A percentile compares a stretch with the other conserved stretches of the same genome.
These are phyloP conservation scores for Chaetomiaceae sp. DNA, from an alignment of 2,329 filamentous ascomycete genomes.

Conservation along the genomic window DNA sequence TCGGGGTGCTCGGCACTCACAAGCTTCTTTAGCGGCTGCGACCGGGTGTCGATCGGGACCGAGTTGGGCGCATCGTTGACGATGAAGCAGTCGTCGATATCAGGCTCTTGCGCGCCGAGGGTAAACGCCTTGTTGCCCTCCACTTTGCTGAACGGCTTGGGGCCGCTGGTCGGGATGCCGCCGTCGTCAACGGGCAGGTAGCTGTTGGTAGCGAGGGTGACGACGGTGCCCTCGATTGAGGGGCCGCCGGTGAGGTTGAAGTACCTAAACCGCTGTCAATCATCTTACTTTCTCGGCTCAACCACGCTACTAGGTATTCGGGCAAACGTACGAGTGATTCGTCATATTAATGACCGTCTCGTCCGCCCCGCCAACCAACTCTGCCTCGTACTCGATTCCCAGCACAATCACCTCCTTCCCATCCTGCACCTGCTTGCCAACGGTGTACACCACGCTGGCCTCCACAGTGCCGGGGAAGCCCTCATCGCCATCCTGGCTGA, in stretches of 20 bases:
- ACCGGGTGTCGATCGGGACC: constrained; percentile 63
- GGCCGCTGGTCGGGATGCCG: constrained; percentile 68
- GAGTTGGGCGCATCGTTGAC: constrained; percentile 58
- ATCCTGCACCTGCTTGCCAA: constrained; percentile 56
- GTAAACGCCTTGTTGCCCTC: constrained; percentile 64
- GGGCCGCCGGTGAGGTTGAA: constrained; percentile 58
- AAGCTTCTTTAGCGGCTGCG: constrained; percentile 58
- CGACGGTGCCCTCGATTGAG: constrained; percentile 53
- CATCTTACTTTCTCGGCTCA: neutral
- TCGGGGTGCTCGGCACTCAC: constrained; percentile 69
- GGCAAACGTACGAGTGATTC: constrained; percentile 74
- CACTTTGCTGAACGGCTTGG: constrained; percentile 61
- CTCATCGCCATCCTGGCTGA: constrained; percentile 78
- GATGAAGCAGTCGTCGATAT: constrained; percentile 89
- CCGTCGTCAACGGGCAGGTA: constrained; percentile 71
- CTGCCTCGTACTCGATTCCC: constrained; percentile 84
- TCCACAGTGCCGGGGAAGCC: constrained; percentile 85
- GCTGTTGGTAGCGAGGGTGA: constrained; percentile 60
- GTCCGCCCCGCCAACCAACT: constrained; percentile 67
- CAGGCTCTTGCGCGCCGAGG: constrained; percentile 65
- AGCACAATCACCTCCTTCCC: constrained; percentile 66
- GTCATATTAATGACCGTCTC: constrained; percentile 92
- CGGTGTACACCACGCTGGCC: constrained; percentile 71
- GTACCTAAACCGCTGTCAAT: constrained; percentile 42
- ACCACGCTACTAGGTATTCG: neutral